Conservation (phyloP, 805 yeast genomes). For the Candida xiaguanensis region DNA sequence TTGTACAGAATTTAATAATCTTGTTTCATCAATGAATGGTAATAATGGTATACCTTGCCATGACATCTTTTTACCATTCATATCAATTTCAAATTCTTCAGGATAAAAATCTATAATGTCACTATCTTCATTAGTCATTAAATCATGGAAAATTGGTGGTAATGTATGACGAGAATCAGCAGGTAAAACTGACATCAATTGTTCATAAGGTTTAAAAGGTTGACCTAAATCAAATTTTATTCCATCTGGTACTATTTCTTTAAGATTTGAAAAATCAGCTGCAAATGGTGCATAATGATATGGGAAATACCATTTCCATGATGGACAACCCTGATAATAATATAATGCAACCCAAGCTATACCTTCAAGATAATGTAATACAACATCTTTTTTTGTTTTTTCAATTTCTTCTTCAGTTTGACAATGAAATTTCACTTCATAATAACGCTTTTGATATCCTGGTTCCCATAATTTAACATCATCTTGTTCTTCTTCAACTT, state of each 20-base stretch:
- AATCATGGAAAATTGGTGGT: constrained; percentile 74
- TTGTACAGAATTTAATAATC: constrained; percentile 65
- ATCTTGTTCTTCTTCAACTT: constrained; percentile 28
- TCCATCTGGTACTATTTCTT: constrained; percentile 39
- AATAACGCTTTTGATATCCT: constrained; percentile 83
- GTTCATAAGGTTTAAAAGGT: constrained; percentile 90
- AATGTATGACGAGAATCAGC: constrained; percentile 87
- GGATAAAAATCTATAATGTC: constrained; percentile 92
- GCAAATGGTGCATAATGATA: constrained; percentile 99
- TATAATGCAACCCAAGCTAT: constrained; percentile 94
- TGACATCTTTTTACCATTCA: constrained; percentile 92
- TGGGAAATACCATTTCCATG: constrained; percentile 98
- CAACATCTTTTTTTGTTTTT: constrained; percentile 55
- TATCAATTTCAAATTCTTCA: constrained; percentile 79
- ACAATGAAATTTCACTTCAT: constrained; percentile 66
- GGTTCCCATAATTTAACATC: constrained; percentile 75
- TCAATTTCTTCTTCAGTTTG: constrained; percentile 51
- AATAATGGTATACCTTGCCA: constrained; percentile 93
- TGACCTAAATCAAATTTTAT: constrained; percentile 61
- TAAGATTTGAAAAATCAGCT: constrained; percentile 64
- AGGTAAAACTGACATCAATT: constrained; percentile 90
- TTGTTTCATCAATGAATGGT: constrained; percentile 85
- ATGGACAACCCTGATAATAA: constrained; percentile 96
- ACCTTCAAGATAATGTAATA: constrained; percentile 80
- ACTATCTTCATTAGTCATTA: constrained; percentile 77